Base-by-base conservation (phyloP, 2,329 filamentous ascomycete species). In the Aspergillus clavatus region DNA sequence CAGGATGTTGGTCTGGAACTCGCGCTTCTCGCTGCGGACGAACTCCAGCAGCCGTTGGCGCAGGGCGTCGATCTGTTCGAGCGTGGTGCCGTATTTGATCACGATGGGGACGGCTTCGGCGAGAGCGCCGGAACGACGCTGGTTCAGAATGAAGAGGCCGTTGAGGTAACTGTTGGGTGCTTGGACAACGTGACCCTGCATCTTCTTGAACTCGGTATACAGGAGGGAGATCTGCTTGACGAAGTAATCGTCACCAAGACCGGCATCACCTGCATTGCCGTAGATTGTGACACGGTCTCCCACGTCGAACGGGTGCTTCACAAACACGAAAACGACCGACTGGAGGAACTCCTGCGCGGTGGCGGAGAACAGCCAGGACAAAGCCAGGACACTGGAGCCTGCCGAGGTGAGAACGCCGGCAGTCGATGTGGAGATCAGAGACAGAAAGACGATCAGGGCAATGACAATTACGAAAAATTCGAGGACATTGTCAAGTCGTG, bases 181-280 rank as follows among this genome's bases (percentile, higher is more conserved):
- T 67, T 96, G 91, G 0, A 97, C 91, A 19, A 96, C 85, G 58
- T 96, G 90, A 2, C 91, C 91, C 67, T 96, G 86, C 87, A 96
- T 91, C 75, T 96, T 96, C 77, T 96, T 96, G 74, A 96, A 96
- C 61, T 96, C 91, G 11, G 91, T 97, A 65, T 93, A 97, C 12
- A 96, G 77, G 1, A 97, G 77, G 1, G 89, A 86, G 44, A 97
- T 94, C 61, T 95, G 88, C 43, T 94, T 95, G 43, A 97, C 90
- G 54, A 95, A 96, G 69, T 95, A 97, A 59, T 96, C 91, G 57
- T 96, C 91, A 37, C 90, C 90, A 27, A 78, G 80, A 61, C 89
- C 77, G 12, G 77, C 65, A n/a, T 83, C 78, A 49, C 91, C 91
- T 0, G 89, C 89, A 58, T 89, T 94, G 43, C 90, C 90, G 60